A percentile compares a stretch with the other conserved stretches of the same genome.
phyloP scores from a whole-genome alignment of 202 grass and related monocot species.

The Brachypodium distachyon region DNA sequence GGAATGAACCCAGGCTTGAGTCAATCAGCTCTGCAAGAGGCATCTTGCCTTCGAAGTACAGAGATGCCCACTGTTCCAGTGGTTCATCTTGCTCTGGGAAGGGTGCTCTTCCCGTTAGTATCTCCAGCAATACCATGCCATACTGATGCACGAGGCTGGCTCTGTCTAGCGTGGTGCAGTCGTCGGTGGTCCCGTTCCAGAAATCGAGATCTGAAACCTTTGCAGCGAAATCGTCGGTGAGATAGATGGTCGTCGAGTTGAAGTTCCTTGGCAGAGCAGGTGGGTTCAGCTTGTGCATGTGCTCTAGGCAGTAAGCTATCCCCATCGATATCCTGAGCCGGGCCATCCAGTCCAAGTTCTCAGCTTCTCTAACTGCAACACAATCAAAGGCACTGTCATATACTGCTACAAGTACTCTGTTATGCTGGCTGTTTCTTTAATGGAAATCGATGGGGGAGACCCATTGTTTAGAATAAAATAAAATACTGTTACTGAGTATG shows the following conservation, averaged over 20 bases:
- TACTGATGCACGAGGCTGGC: conserved; percentile 23
- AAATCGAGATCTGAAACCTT: conserved; percentile 54
- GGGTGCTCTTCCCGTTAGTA: conserved; percentile 30
- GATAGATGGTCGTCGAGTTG: conserved; percentile 30
- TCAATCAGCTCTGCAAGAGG: conserved; percentile 31
- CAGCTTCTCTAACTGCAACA: conserved; percentile 48
- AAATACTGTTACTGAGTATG: background rate
- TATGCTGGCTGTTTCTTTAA: too few relatives aligned
- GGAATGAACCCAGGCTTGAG: conserved; percentile 9
- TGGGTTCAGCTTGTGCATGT: conserved; percentile 51
- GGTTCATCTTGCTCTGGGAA: conserved; percentile 22
- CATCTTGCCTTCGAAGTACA: conserved; percentile 42
- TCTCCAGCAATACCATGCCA: conserved; percentile 43
- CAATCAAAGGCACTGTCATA: background rate
- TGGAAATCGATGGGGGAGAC: too few relatives aligned
- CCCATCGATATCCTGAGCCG: conserved; percentile 50
- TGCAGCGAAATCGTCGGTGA: conserved; percentile 50
- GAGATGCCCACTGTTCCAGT: conserved; percentile 22
- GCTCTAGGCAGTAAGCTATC: conserved; percentile 47
- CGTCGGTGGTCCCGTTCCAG: conserved; percentile 16
- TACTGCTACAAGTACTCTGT: too few relatives aligned
- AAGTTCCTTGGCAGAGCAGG: conserved; percentile 22
- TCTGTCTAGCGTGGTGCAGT: background rate
- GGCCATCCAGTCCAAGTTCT: conserved; percentile 35
- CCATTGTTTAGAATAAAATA: too few relatives aligned